A percentile compares a stretch with the other conserved stretches of the same genome.
Evolutionary conservation across 2,329 filamentous ascomycete species (phyloP).

Genomic region (Nemania diffusa): DNA sequence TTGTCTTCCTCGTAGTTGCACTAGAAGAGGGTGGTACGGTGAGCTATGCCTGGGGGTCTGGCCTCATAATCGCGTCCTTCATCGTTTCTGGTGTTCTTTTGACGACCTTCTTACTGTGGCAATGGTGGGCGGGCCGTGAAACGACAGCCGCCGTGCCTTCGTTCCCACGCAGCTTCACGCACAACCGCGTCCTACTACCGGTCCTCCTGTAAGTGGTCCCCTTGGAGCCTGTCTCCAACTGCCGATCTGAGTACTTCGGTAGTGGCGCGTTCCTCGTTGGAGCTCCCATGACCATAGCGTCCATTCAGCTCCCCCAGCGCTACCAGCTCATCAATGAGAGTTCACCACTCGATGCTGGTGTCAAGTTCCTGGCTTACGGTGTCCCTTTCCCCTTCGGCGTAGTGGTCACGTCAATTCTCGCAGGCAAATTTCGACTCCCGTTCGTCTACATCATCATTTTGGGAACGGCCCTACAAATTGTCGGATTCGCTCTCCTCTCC

Average conservation of each 20-base stretch:
- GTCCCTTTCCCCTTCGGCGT: not conserved
- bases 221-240: not conserved
- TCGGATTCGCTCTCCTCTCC: not conserved
- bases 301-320: not conserved
- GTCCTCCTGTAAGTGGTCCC: not conserved
- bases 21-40: too few relatives aligned
- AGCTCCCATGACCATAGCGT: not conserved
- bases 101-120: too few relatives aligned
- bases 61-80: too few relatives aligned
- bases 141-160: not conserved
- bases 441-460: not conserved
- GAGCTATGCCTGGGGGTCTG: too few relatives aligned
- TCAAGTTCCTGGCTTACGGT: not conserved
- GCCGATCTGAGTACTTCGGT: not conserved
- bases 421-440: not conserved
- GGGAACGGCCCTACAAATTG: not conserved
- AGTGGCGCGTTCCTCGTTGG: not conserved
- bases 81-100: too few relatives aligned
- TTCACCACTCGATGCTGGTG: not conserved
- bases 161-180: not conserved
- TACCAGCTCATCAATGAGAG: not conserved
- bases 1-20: too few relatives aligned
- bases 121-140: not conserved
- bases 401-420: not conserved
- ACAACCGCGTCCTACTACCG: not conserved